Base-by-base conservation (phyloP, 2,329 filamentous ascomycete genomes). In the Amphichorda felina region DNA sequence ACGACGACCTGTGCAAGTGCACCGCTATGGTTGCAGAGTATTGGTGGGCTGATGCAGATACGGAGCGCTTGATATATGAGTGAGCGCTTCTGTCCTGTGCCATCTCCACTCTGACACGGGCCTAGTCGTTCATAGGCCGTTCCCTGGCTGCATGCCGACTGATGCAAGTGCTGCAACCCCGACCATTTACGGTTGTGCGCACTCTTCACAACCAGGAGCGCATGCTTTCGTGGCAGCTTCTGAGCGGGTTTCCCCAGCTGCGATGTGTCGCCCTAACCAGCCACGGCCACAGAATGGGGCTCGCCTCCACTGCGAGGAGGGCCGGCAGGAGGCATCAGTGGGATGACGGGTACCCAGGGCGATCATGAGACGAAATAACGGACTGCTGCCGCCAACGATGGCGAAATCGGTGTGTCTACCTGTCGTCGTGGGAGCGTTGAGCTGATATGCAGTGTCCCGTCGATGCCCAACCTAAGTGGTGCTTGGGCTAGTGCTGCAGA, bases 141-240 rank as follows among this genome's bases (percentile, higher is more conserved):
- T 21, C 16, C 21, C 17, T 11, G 31, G 33, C 14, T 35, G 33
- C 33, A 27, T 35, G n/a, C 21, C 33, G 28, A 24, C 43, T 45
- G 36, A 50, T 50, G 53, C 50, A 47, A 52, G 49, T 50, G 45
- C 41, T 45, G 44, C 33, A 14, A 13, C 21, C 18, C 33, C 33
- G 24, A 27, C 21, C 33, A 35, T 14, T 16, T 26, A 27, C 13
- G 21, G n/a, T 14, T 45, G 42, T 45, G 43, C 48, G 48, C 49
- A 42, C 33, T n/a, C n/a, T 13, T 21, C 15, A 21, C 21, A 5
- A 32, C 15, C 14, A 8, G 11, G 39, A 44, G 48, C 44, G 46
- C 47, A 53, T 52, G 54, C 53, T 50, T 48, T 60, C 56, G 56
- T 61, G 57, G 57, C 57, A 59, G 40, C 45, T 43, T 45, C 51